phyloP scores from a whole-genome alignment of 352 stramenopile genomes.

The Globisporangium nunn region DNA sequence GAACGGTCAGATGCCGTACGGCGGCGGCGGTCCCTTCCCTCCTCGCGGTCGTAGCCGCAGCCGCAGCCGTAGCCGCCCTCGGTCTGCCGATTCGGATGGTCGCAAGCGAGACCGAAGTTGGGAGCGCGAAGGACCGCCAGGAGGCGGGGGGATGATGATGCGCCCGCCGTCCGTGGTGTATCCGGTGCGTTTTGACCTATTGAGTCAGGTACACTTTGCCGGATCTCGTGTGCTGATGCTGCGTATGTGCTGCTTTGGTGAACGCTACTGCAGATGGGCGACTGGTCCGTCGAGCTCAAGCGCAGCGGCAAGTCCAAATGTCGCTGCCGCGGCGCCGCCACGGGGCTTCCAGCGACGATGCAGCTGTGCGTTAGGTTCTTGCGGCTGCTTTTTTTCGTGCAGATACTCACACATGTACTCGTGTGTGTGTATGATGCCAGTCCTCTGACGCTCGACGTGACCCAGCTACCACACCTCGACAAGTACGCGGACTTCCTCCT shows the following conservation, averaged over 20 bases:
- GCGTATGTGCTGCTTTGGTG: background rate
- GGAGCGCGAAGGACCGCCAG: conserved; percentile 9
- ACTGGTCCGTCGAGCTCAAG: conserved; percentile 45
- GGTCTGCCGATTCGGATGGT: background rate
- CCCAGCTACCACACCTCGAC: conserved; percentile 49
- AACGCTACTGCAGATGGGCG: conserved; percentile 10
- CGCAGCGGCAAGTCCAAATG: conserved; percentile 43
- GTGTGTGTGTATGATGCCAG: conserved; percentile 19
- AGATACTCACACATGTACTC: conserved; percentile 3
- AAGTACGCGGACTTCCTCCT: conserved; percentile 63
- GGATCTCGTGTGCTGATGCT: background rate
- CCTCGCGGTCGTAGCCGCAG: conserved; percentile 22
- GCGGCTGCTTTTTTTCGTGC: background rate
- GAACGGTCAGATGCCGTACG: conserved; percentile 9
- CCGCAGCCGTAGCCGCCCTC: conserved; percentile 18
- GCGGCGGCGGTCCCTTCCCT: conserved; percentile 5
- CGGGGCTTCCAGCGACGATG: conserved; percentile 11
- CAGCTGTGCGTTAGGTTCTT: conserved; percentile 12
- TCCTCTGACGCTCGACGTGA: conserved; percentile 52
- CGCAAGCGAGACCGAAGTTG: conserved; percentile 15
- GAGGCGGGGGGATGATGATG: conserved; percentile 1
- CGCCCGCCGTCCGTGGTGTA: conserved; percentile 10
- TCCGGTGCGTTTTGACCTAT: conserved; percentile 1
- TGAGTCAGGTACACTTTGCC: background rate
- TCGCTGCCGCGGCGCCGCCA: conserved; percentile 32